Evolutionary conservation across 805 yeast genomes (phyloP), one percentile per base, ranked within the genome.

Genomic region (Saturnispora dispora): DNA sequence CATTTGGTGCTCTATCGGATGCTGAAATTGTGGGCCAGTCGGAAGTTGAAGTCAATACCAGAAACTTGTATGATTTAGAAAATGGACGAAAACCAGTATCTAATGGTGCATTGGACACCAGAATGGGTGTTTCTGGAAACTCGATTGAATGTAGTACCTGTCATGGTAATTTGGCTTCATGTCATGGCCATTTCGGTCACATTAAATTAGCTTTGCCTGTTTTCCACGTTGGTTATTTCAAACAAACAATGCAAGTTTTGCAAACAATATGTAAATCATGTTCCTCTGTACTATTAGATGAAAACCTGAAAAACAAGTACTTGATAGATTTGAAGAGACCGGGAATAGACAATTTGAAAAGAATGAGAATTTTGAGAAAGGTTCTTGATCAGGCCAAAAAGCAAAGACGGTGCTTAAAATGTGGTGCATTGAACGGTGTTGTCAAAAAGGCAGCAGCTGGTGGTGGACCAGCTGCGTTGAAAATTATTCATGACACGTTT

Each of bases 161-260:
- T 70, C 88, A 81, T 60, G 98, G 98, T 3, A 81, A 82, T 58
- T 71, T 93, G 57, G 96, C 96, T 0, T 79, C 96, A 1, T 93
- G 99, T 67, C 97, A 91, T 70, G 99, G 99, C 53, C 99, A 93
- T 71, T 93, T 93, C 66, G 99, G 99, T 41, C 96, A 95, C 63
- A 79, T 93, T 56, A 80, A 88, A 61, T 75, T 93, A 48, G 96
- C 98, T 0, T 72, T 93, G 44, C 99, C 99, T 1, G 98, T 90
- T 13, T 93, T 91, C 71, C 99, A 93, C 63, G 93, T 93, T 45
- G 99, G 99, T 18, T 93, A 90, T 67, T 93, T 93, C 76, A 91
- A 91, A 66, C 83, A 90, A 42, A 85, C 88, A 22, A 85, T 93
- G 57, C 85, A 82, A 62, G 89, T 93, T 40, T 70, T 93, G 51